Evolutionary conservation across 2,329 filamentous ascomycete species (phyloP), one percentile per base, ranked within the genome.

Genomic region (Xylaria digitata): DNA sequence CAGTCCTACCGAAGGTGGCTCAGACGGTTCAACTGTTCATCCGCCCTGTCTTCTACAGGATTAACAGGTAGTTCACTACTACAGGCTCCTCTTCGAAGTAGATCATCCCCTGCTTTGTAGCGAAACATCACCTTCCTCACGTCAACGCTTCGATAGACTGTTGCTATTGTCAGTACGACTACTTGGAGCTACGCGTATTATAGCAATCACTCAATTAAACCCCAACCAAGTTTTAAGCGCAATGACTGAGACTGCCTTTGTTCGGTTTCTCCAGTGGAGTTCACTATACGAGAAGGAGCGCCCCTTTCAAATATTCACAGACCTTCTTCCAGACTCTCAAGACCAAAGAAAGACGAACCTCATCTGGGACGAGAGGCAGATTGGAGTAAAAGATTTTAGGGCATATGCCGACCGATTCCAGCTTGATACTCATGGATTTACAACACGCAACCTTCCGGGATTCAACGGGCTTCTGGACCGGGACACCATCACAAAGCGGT

Each of bases 251-350:
- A 32, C 19, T 6, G 59, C 53, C 6, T 54, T 43, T 13, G 55
- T 63, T 49, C 52, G 17, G 5, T 66, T 66, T 55, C 42, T 66
- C n/a, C 61, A 66, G 17, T 66, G 59, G 64, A 59, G 30, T 21
- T 48, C 59, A 13, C 43, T 63, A 13, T 66, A 63, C 46, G 64
- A 66, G 40, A 58, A 59, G 26, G 64, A 66, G 9, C 52, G 48
- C 17, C 59, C 59, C 3, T 66, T 63, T 49, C 64, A 66, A n/a
- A 66, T 66, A 19, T 63, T 66, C 32, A 59, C 34, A n/a, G 42
- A 66, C 13, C 59, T 66, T 21, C 54, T 53, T 3, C 46, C 64
- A 19, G 64, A 59, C 3, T 48, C 60, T 7, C 21, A 63, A 30
- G 64, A 63, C 19, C 59, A 45, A 32, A 54, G 59, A 34, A 63